Evolutionary conservation across 352 stramenopile species (phyloP), one percentile per base, ranked within the genome.

Genomic region (Phytophthora tentaculata): DNA sequence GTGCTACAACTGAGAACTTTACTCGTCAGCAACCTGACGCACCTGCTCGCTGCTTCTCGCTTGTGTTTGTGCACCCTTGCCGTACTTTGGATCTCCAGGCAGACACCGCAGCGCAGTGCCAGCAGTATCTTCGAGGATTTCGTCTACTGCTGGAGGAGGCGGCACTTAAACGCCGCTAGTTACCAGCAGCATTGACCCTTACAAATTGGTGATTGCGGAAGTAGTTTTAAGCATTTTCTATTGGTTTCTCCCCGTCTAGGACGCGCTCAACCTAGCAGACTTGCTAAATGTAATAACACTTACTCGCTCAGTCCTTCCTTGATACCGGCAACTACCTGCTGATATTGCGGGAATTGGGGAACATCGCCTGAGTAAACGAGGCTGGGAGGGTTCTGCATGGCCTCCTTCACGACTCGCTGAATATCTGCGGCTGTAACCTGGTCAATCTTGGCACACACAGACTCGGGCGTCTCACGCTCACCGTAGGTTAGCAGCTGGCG

Each of bases 401-500:
- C 86, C 20, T 84, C 60, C 39, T 83, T 76, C 61, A 95, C 77
- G 9, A 96, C 81, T 65, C 89, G 81, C 81, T 95, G 83, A 32
- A 98, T 64, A 69, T 96, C 92, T 28, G 82, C 81, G n/a, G 84
- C 77, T 56, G 88, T 96, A 57, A 98, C 88, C 26, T 79, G 69
- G 61, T 97, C 88, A 64, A 98, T 97, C 80, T 96, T 95, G 56
- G 77, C 77, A 65, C 86, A 96, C 17, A 97, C 88, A 17, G 77
- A 80, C 61, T 90, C 83, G n/a, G 91, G 89, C 61, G 88, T 91
- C 76, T 99, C 91, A 44, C 95, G 84, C 51, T 91, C 77, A 20
- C 96, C 97, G 77, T 99, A 99, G 13, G 97, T 99, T 24, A 99
- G 86, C 35, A 99, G 82, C 54, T 99, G 98, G 24, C 98, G 88